Evolutionary conservation across 345 rosid species (phyloP).

Genomic region (Populus tremula): DNA sequence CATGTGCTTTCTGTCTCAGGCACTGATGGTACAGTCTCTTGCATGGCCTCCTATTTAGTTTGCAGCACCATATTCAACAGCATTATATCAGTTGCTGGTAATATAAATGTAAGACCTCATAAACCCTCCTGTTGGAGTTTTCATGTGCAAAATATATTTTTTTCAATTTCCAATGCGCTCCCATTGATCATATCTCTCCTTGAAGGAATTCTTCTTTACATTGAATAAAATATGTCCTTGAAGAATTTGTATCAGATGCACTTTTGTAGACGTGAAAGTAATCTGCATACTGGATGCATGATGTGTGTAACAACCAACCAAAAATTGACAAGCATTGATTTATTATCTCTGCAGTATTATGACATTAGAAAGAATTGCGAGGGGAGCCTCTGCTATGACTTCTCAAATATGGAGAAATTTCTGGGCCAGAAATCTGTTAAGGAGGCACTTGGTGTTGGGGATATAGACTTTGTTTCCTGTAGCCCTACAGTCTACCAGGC

Average conservation of each 20-base stretch:
- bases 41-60: slow-evolving; percentile 90
- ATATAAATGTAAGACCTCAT: slow-evolving; percentile 63
- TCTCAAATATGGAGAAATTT: slow-evolving; percentile 96
- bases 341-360: slow-evolving; percentile 62
- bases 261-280: background rate
- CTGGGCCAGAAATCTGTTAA: slow-evolving; percentile 65
- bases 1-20: slow-evolving; percentile 48
- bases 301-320: background rate
- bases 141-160: background rate
- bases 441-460: slow-evolving; percentile 80
- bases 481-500: slow-evolving; percentile 80
- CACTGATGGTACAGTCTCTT: slow-evolving; percentile 87
- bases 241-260: background rate
- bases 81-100: slow-evolving; percentile 58
- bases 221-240: background rate
- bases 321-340: slow-evolving; percentile 11
- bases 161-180: background rate
- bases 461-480: slow-evolving; percentile 83
- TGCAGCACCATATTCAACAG: slow-evolving; percentile 80
- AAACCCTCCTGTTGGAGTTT: background rate
- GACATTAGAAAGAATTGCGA: slow-evolving; percentile 87
- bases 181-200: background rate
- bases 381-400: slow-evolving; percentile 92
- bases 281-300: background rate
- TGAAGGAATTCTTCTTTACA: background rate